A percentile compares a stretch with the other conserved stretches of the same genome.
phyloP scores from a whole-genome alignment of 139 green algal genomes.

The Volvox reticuliferus region DNA sequence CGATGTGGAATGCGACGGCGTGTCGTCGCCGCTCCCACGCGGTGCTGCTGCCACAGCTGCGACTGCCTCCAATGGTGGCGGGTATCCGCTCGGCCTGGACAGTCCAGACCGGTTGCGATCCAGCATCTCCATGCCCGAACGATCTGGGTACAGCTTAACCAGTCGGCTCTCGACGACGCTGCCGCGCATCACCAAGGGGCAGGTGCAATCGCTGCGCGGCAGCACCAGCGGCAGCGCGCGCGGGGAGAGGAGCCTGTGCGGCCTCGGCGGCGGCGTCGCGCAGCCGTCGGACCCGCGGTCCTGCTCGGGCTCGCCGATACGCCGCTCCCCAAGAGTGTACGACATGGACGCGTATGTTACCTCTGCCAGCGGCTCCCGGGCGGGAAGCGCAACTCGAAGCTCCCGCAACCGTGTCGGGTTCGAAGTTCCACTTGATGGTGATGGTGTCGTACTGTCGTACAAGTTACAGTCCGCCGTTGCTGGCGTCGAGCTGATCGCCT shows the following conservation, averaged over 20 bases:
- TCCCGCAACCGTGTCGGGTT: not conserved
- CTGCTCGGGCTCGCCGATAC: not conserved
- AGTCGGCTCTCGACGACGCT: not conserved
- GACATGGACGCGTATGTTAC: not conserved
- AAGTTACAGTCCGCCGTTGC: not conserved
- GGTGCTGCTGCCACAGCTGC: too few relatives aligned
- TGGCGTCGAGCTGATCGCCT: not conserved
- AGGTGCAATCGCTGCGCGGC: not conserved
- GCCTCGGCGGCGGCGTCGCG: not conserved
- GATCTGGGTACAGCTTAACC: not conserved
- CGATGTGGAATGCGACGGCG: not conserved
- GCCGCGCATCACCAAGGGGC: not conserved
- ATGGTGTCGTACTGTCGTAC: not conserved
- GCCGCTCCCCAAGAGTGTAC: not conserved
- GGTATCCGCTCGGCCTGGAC: not conserved
- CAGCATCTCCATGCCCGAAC: not conserved
- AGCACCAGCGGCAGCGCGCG: not conserved
- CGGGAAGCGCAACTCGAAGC: not conserved
- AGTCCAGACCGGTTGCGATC: not conserved
- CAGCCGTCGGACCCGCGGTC: not conserved
- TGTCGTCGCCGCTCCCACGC: not conserved
- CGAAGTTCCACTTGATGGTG: not conserved
- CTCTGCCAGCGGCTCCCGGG: not conserved
- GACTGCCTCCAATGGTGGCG: not conserved
- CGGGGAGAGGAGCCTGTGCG: not conserved